A percentile compares a stretch with the other conserved stretches of the same genome.
Conservation (phyloP, 2,329 filamentous ascomycete species). For the Chaetomiaceae sp. region DNA sequence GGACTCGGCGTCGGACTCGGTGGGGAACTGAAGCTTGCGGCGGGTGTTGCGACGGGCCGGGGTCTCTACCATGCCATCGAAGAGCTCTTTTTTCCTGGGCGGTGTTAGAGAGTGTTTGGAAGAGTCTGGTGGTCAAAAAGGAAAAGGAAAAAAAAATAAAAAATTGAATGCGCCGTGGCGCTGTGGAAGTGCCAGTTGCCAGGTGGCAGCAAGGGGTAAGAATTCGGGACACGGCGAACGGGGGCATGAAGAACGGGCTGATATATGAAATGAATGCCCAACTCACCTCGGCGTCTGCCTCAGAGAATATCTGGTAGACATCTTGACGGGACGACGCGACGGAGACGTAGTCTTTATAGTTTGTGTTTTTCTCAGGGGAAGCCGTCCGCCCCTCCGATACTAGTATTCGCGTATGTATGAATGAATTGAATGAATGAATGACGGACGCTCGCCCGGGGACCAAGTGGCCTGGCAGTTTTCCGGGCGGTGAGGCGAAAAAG, state of each 20-base stretch:
- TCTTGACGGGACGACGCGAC: constrained; percentile 18
- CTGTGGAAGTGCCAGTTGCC: too few species aligned
- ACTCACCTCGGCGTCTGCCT: constrained; percentile 33
- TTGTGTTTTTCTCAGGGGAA: neutral
- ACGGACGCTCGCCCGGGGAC: neutral
- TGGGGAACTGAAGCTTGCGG: constrained; percentile 47
- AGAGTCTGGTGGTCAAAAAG: neutral
- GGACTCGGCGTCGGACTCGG: constrained; percentile 48
- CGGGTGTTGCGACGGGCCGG: constrained; percentile 45
- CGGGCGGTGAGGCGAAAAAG: constrained; percentile 2
- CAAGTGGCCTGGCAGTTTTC: neutral
- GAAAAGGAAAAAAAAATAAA: neutral
- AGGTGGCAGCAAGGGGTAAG: neutral
- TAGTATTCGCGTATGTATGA: constrained; percentile 13
- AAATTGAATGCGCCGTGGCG: too few species aligned
- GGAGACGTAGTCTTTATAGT: constrained; percentile 11
- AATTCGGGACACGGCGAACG: too few species aligned
- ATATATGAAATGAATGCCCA: neutral
- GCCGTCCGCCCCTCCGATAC: neutral
- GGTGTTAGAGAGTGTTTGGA: neutral
- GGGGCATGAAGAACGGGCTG: too few species aligned
- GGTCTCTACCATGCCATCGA: constrained; percentile 58
- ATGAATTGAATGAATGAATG: constrained; percentile 1
- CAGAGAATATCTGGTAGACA: constrained; percentile 33
- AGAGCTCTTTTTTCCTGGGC: constrained; percentile 57